Evolutionary conservation across 305 asterid species (phyloP).

Genomic region (Fraxinus velutina): DNA sequence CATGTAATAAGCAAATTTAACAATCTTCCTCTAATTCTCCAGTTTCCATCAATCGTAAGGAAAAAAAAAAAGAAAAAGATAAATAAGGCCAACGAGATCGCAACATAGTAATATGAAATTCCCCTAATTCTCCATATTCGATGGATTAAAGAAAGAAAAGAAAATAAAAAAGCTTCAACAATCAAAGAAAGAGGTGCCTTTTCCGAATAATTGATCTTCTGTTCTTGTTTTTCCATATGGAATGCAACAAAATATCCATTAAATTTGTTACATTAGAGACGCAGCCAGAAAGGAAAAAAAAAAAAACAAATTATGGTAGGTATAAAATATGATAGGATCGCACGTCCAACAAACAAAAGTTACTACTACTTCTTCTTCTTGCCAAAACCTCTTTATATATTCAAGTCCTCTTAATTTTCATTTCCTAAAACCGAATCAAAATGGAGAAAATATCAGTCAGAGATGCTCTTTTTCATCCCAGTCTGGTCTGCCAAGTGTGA

Average conservation of each 20-base stretch:
- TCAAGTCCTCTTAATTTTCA: slow-evolving; percentile 9
- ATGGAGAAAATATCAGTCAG: slow-evolving; percentile 20
- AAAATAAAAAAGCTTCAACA: not conserved
- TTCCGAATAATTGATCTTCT: not conserved
- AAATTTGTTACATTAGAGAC: not conserved
- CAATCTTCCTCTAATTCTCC: not conserved
- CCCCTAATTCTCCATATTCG: not conserved
- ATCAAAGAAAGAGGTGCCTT: not conserved
- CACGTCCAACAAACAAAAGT: not conserved
- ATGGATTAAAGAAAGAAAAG: not conserved
- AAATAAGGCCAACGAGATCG: not conserved
- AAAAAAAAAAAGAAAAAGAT: not conserved
- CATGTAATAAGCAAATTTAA: not conserved
- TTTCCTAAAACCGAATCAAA: slow-evolving; percentile 17
- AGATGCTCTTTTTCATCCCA: slow-evolving; percentile 53
- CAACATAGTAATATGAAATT: not conserved
- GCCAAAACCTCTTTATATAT: slow-evolving; percentile 20
- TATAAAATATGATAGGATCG: not conserved
- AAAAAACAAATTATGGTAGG: not conserved
- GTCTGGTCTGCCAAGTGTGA: slow-evolving; percentile 52
- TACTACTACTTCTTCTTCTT: slow-evolving; percentile 1
- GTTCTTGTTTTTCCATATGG: not conserved
- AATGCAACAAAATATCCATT: not conserved
- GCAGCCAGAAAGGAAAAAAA: not conserved
- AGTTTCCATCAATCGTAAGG: not conserved